Percentiles rank a stretch among this genome's conserved stretches.
Evolutionary conservation across 306 rosid genomes (phyloP).

Genomic region (Malus asiatica): DNA sequence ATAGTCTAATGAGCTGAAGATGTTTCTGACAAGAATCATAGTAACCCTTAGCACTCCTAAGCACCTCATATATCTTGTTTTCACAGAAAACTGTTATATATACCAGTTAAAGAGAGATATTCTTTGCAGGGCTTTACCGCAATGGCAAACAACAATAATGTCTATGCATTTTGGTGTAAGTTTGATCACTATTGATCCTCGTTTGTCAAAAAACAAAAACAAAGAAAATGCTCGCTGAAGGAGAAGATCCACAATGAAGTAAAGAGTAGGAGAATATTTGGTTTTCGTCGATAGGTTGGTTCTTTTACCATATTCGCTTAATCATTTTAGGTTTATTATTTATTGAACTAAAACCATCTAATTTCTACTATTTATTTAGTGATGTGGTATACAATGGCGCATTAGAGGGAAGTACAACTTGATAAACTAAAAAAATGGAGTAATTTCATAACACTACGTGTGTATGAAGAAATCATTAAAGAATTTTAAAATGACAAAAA

Average conservation of each 20-base stretch:
- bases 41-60: neutral
- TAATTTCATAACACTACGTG: neutral
- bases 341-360: neutral
- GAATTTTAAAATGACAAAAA: too few species aligned
- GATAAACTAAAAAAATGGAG: constrained; percentile 24
- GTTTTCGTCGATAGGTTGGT: constrained; percentile 2
- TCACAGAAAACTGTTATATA: neutral
- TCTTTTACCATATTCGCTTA: neutral
- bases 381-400: constrained; percentile 25
- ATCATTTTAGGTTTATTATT: neutral
- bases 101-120: neutral
- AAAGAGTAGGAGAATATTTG: constrained; percentile 7
- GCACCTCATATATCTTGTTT: neutral
- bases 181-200: too few species aligned
- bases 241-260: constrained; percentile 24
- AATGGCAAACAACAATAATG: too few species aligned
- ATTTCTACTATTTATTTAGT: neutral
- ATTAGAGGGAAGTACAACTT: constrained; percentile 21
- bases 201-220: too few species aligned
- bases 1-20: constrained; percentile 13
- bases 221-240: constrained; percentile 17
- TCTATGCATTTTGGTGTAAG: too few species aligned
- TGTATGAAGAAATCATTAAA: too few species aligned
- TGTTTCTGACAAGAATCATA: constrained; percentile 18
- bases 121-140: too few species aligned